phyloP scores from a whole-genome alignment of 106 monocot genomes.

The Allium sativum region DNA sequence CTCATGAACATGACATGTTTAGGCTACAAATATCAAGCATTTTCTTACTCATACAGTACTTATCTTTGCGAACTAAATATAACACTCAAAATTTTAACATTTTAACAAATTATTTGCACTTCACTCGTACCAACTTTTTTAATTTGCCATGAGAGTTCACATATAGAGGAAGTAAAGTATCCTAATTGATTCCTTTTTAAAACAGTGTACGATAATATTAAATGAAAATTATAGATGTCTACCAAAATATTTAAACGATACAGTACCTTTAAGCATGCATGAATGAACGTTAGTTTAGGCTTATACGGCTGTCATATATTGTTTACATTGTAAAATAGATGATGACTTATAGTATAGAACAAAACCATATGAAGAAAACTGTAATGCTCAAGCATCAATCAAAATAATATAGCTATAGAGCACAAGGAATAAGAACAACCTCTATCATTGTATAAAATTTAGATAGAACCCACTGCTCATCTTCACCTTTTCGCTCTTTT shows the following conservation, averaged over 20 bases:
- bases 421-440: slow-evolving; percentile 23
- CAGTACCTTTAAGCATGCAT: not conserved
- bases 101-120: no score
- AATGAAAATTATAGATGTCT: no score
- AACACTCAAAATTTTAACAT: no score
- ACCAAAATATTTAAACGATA: not conserved
- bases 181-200: no score
- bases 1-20: not conserved
- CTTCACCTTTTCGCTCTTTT: slow-evolving; percentile 66
- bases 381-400: not conserved
- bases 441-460: slow-evolving; percentile 92
- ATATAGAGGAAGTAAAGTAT: no score
- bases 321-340: not conserved
- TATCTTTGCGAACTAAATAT: no score
- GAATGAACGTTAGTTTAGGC: not conserved
- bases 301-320: no score
- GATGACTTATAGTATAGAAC: not conserved
- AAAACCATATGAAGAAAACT: not conserved
- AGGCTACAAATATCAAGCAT: not conserved
- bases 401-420: not conserved
- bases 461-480: slow-evolving; percentile 69
- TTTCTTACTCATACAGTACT: no score
- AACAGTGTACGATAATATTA: no score
- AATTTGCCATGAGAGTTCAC: no score
- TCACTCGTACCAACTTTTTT: no score